phyloP scores from a whole-genome alignment of 1,139 yeast species.

The Lodderomyces theae region DNA sequence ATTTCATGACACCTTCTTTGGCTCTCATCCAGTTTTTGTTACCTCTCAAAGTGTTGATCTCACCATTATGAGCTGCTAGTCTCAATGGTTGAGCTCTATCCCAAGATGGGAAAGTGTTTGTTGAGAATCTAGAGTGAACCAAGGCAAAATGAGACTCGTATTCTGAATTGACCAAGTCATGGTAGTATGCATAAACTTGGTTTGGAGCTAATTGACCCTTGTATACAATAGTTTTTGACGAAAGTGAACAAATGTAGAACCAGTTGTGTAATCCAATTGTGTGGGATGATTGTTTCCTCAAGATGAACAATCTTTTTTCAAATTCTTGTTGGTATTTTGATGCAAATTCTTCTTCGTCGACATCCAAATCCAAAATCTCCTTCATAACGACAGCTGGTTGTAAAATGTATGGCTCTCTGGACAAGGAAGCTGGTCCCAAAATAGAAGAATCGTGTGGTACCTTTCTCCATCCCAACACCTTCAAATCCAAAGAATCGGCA shows the following conservation, averaged over 20 bases:
- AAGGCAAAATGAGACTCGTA: conserved; percentile 95
- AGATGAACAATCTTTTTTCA: conserved; percentile 78
- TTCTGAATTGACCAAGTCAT: conserved; percentile 87
- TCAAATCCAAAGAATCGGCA: conserved; percentile 72
- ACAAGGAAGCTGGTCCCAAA: conserved; percentile 90
- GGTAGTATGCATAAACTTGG: conserved; percentile 92
- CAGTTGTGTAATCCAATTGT: conserved; percentile 93
- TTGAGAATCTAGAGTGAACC: conserved; percentile 95
- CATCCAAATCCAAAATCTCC: conserved; percentile 49
- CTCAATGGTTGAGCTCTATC: conserved; percentile 98
- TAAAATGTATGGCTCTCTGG: conserved; percentile 86
- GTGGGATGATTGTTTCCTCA: conserved; percentile 87
- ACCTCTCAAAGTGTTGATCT: conserved; percentile 94
- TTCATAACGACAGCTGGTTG: conserved; percentile 83
- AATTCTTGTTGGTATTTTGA: conserved; percentile 59
- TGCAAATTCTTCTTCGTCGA: conserved; percentile 56
- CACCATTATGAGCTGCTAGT: conserved; percentile 99
- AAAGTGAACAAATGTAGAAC: conserved; percentile 94
- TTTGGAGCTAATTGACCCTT: conserved; percentile 97
- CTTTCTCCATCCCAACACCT: conserved; percentile 89
- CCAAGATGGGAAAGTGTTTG: conserved; percentile 99
- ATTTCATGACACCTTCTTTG: conserved; percentile 94
- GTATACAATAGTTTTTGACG: conserved; percentile 87
- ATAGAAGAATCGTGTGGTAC: conserved; percentile 96
- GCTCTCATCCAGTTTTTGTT: conserved; percentile 99